Evolutionary conservation across 2,329 filamentous ascomycete genomes (phyloP), one percentile per base, ranked within the genome.

Genomic region (Trichoderma sp.): DNA sequence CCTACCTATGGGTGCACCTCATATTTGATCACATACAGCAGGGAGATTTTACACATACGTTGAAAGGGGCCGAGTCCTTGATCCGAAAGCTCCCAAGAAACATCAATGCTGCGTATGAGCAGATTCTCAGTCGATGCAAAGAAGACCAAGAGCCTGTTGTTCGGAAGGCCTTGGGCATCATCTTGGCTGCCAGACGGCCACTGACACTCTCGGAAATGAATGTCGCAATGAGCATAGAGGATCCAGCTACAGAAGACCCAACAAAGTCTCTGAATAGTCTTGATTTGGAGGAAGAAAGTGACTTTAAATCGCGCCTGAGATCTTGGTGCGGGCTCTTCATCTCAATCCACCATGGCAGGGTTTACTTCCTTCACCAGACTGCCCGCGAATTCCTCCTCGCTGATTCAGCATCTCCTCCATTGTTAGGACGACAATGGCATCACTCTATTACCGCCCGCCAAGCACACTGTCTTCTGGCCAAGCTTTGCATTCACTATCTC

Each of bases 1-100:
- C 78, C 0, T 81, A 81, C 58, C 77, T 82, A 14, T 81, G 77
- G 79, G 72, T 80, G 4, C 73, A 78, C 49, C 74, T 81, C 56
- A 73, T 80, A 1, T 77, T 80, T 13, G 71, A 79, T 16, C 72
- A 77, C 63, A 68, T 81, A 18, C 24, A 73, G 51, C 66, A 55
- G 11, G 34, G 64, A 3, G 32, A 34, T 49, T 73, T 77, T 26
- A 75, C 74, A 49, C 74, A 70, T 46, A 74, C 67, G 14, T 6
- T 37, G 0, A 71, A 68, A 43, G 74, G 70, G 5, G 51, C 76
- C 18, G 49, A 73, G 10, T 43, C 51, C 4, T 34, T 70, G 7
- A 69, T 77, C 68, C 63, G 59, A 30, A 70, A 63, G 11, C 72
- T 79, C 0, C 79, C 78, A 0, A 63, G 16, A 1, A 78, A 59